A percentile compares a stretch with the other conserved stretches of the same genome.
Evolutionary conservation across 2,329 filamentous ascomycete genomes (phyloP).

Genomic region (Rhynchosporium agropyri): DNA sequence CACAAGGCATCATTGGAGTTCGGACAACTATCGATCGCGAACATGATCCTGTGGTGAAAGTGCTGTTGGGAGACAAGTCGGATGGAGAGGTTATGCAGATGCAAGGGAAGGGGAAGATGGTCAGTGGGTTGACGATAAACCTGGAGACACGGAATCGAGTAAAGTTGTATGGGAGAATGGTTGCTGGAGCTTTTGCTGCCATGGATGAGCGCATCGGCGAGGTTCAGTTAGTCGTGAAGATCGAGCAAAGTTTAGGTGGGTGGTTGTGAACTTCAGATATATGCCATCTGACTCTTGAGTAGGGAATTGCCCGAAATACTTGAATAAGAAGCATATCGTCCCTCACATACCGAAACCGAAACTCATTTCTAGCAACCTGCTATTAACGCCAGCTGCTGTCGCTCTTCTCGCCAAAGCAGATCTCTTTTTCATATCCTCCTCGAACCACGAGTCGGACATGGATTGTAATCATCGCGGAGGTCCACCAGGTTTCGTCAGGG

Average conservation of each 20-base stretch:
- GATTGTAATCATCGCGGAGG: slow-evolving; percentile 84
- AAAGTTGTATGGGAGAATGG: slow-evolving; percentile 72
- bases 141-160: slow-evolving; percentile 69
- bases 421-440: slow-evolving; percentile 76
- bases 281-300: slow-evolving; percentile 13
- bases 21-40: slow-evolving; percentile 60
- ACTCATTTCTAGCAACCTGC: slow-evolving; percentile 50
- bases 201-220: slow-evolving; percentile 39
- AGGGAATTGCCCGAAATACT: slow-evolving; percentile 85
- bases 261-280: not conserved
- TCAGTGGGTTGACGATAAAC: slow-evolving; percentile 65
- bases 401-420: slow-evolving; percentile 66
- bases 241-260: slow-evolving; percentile 68
- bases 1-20: slow-evolving; percentile 65
- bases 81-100: slow-evolving; percentile 46
- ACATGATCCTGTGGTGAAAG: slow-evolving; percentile 71
- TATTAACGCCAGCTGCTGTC: slow-evolving; percentile 37
- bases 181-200: slow-evolving; percentile 60
- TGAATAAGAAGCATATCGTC: slow-evolving; percentile 71
- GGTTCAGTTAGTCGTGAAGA: slow-evolving; percentile 63
- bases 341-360: slow-evolving; percentile 57
- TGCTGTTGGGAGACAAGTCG: slow-evolving; percentile 56
- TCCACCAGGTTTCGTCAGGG: slow-evolving; percentile 70
- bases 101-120: slow-evolving; percentile 51
- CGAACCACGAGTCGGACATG: slow-evolving; percentile 66